Evolutionary conservation across 2,329 filamentous ascomycete genomes (phyloP).

Genomic region (Boeremia exigua): DNA sequence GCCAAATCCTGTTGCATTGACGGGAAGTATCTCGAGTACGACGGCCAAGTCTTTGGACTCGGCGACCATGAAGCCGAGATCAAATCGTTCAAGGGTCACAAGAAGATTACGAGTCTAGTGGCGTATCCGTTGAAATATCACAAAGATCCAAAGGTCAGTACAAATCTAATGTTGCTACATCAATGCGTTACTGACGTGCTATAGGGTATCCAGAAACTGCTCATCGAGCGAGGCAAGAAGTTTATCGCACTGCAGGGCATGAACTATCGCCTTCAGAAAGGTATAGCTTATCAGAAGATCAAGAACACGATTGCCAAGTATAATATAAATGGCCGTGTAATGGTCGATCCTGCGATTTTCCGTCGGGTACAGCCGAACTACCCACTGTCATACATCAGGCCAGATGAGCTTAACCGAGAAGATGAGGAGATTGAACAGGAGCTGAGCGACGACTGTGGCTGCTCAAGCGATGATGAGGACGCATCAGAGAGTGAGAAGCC

Average conservation of each 20-base stretch:
- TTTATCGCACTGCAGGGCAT: conserved; percentile 83
- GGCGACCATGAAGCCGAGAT: conserved; percentile 74
- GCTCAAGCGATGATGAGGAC: conserved; percentile 29
- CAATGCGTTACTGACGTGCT: not conserved
- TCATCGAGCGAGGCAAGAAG: conserved; percentile 82
- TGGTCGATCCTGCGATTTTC: conserved; percentile 85
- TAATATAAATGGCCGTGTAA: conserved; percentile 84
- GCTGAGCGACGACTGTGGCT: conserved; percentile 56
- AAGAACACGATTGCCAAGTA: conserved; percentile 78
- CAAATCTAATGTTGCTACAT: not conserved
- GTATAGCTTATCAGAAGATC: conserved; percentile 84
- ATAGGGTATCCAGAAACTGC: conserved; percentile 63
- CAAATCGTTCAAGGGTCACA: conserved; percentile 76
- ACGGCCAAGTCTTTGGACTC: conserved; percentile 84
- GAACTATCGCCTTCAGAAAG: conserved; percentile 82
- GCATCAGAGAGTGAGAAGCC: conserved; percentile 41
- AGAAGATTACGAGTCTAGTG: conserved; percentile 79
- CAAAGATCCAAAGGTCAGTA: conserved; percentile 64
- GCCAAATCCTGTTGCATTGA: conserved; percentile 80
- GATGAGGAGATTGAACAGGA: conserved; percentile 55
- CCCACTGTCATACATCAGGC: conserved; percentile 73
- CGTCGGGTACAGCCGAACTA: conserved; percentile 88
- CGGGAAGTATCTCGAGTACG: conserved; percentile 82
- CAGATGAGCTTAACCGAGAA: conserved; percentile 69
- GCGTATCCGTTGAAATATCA: conserved; percentile 84